phyloP scores from a whole-genome alignment of 1,284 basidiomycete species.

The Takashimella tepidaria region DNA sequence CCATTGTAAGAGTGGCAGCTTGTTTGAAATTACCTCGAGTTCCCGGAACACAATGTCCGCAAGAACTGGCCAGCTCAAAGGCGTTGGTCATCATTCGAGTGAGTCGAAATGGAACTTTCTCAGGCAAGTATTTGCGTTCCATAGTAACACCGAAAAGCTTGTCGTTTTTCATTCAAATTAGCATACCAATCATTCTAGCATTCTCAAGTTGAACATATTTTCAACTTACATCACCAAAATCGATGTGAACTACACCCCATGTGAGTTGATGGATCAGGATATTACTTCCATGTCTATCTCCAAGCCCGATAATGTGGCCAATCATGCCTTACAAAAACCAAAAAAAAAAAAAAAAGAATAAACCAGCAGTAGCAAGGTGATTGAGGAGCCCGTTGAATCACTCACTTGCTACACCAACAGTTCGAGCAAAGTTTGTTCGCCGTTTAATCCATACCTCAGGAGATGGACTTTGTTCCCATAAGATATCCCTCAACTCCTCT shows the following conservation, averaged over 20 bases:
- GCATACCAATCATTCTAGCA: constrained; percentile 1
- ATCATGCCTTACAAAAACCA: too few species aligned
- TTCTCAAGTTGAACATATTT: not conserved
- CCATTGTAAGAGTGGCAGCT: constrained; percentile 34
- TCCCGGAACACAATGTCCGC: constrained; percentile 29
- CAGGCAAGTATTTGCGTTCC: constrained; percentile 31
- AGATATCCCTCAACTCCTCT: constrained; percentile 38
- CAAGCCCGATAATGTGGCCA: constrained; percentile 41
- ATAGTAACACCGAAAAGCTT: constrained; percentile 35
- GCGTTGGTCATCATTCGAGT: constrained; percentile 45
- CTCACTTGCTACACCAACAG: constrained; percentile 38
- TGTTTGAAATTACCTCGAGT: constrained; percentile 39
- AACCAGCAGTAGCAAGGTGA: too few species aligned
- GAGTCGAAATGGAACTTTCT: constrained; percentile 42
- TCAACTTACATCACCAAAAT: constrained; percentile 42
- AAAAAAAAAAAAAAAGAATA: too few species aligned
- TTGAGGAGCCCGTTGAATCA: not conserved
- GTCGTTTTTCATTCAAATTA: not conserved
- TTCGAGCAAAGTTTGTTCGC: constrained; percentile 41
- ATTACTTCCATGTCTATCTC: constrained; percentile 41
- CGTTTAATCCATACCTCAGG: constrained; percentile 41
- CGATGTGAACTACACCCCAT: constrained; percentile 43
- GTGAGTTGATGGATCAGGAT: constrained; percentile 43
- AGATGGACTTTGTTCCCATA: constrained; percentile 40
- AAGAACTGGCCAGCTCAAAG: constrained; percentile 37